Conservation (phyloP, 2,329 filamentous ascomycete genomes). For the Chaetoscypha palmicola region DNA sequence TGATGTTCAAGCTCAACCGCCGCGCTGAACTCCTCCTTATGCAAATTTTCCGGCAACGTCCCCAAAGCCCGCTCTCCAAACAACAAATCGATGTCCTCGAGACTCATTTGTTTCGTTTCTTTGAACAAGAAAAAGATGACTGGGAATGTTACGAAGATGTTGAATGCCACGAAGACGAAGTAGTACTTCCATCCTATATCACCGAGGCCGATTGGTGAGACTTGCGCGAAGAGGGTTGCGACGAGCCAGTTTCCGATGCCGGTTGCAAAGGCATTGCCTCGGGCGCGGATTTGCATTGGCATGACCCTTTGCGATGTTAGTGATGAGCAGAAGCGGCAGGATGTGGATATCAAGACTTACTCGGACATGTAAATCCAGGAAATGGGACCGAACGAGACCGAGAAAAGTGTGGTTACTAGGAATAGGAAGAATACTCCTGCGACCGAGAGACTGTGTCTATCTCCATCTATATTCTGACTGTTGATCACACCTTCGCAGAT, state of each 20-base stretch:
- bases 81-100: constrained; percentile 31
- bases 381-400: constrained; percentile 50
- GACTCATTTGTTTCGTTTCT: constrained; percentile 27
- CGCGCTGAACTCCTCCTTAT: constrained; percentile 20
- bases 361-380: constrained; percentile 36
- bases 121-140: constrained; percentile 30
- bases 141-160: constrained; percentile 31
- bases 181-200: constrained; percentile 48
- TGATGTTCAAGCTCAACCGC: neutral
- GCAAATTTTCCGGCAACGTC: constrained; percentile 38
- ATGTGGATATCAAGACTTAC: constrained; percentile 10
- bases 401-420: constrained; percentile 52
- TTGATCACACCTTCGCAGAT: constrained; percentile 55
- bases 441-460: constrained; percentile 43
- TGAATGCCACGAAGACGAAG: constrained; percentile 45
- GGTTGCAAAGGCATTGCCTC: constrained; percentile 50
- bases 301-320: constrained; percentile 38
- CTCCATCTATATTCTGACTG: constrained; percentile 39
- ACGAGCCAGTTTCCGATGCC: constrained; percentile 54
- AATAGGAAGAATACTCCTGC: constrained; percentile 62
- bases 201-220: constrained; percentile 45
- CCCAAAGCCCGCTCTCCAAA: constrained; percentile 36
- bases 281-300: constrained; percentile 57
- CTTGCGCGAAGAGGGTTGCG: constrained; percentile 51
- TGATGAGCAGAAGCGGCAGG: constrained; percentile 43